Conservation (phyloP, 495 filamentous ascomycete genomes). For the Sordaria brevicollis region DNA sequence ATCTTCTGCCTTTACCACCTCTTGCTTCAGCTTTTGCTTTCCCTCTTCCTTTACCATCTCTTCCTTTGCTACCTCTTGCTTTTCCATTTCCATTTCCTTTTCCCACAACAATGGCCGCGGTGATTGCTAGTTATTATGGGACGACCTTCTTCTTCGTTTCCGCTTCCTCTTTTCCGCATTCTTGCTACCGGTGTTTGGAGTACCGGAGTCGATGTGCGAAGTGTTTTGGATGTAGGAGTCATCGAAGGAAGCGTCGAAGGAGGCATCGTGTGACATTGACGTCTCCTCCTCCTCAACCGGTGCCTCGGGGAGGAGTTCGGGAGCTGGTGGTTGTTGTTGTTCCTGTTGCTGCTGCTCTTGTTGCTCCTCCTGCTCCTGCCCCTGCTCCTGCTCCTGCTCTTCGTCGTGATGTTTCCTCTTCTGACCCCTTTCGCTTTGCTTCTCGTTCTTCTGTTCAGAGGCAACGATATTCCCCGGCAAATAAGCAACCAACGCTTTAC, state of each 20-base stretch:
- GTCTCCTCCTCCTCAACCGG: not conserved
- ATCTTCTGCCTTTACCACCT: no score
- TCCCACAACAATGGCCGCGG: not conserved
- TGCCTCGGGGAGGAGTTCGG: not conserved
- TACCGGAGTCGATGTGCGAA: not conserved
- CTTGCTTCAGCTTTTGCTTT: no score
- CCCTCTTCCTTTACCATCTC: no score
- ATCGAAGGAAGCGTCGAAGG: no score
- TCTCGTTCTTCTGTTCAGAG: not conserved
- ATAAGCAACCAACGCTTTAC: constrained; percentile 60
- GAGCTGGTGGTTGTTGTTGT: no score
- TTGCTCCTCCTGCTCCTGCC: not conserved
- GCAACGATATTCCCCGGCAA: constrained; percentile 25
- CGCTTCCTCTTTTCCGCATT: not conserved
- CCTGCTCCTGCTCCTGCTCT: not conserved
- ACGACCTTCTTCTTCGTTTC: not conserved
- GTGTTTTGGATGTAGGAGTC: not conserved
- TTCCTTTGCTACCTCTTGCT: no score
- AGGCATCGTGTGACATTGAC: not conserved
- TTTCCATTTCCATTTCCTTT: not conserved
- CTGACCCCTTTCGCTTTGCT: not conserved
- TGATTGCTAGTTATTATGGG: not conserved
- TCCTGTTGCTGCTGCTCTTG: no score
- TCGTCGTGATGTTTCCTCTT: not conserved
- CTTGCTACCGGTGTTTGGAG: not conserved